Conservation (phyloP, 768 basidiomycete genomes). For the Suillus weaverae region DNA sequence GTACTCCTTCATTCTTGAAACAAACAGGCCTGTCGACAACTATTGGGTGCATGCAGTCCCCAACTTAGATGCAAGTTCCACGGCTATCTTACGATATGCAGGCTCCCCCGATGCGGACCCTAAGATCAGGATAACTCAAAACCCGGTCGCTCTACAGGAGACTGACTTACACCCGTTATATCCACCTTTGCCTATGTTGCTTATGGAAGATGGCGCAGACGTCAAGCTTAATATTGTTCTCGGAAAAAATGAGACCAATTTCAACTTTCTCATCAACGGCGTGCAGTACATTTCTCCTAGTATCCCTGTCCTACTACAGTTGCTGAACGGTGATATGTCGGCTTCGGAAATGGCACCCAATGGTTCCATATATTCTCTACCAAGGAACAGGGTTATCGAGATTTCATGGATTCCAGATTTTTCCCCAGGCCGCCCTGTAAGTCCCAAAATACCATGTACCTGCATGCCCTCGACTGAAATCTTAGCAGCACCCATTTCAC, state of each 20-base stretch:
- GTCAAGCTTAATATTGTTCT: slow-evolving; percentile 35
- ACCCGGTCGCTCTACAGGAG: neutral
- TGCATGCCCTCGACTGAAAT: neutral
- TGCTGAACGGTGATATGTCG: slow-evolving; percentile 38
- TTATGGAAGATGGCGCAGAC: slow-evolving; percentile 19
- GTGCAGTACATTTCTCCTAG: slow-evolving; percentile 36
- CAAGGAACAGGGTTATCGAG: slow-evolving; percentile 47
- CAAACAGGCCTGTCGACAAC: slow-evolving; percentile 36
- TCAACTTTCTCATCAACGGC: slow-evolving; percentile 31
- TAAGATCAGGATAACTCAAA: slow-evolving; percentile 11
- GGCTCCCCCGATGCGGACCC: slow-evolving; percentile 41
- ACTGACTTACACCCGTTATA: neutral
- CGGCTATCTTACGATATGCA: slow-evolving; percentile 43
- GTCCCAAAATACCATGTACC: neutral
- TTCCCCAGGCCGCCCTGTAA: slow-evolving; percentile 11
- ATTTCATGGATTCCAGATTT: slow-evolving; percentile 20
- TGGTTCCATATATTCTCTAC: slow-evolving; percentile 46
- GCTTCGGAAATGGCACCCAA: slow-evolving; percentile 38
- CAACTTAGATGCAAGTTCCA: slow-evolving; percentile 36
- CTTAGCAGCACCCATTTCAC: slow-evolving; percentile 26
- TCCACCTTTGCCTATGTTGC: neutral
- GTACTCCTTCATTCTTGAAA: slow-evolving; percentile 46
- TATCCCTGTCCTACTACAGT: slow-evolving; percentile 47
- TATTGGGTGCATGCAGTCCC: slow-evolving; percentile 46
- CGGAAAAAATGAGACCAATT: slow-evolving; percentile 28